Percentiles rank a stretch among this genome's conserved stretches.
Conservation (phyloP, 805 yeast genomes). For the Myxozyma nipponensis region DNA sequence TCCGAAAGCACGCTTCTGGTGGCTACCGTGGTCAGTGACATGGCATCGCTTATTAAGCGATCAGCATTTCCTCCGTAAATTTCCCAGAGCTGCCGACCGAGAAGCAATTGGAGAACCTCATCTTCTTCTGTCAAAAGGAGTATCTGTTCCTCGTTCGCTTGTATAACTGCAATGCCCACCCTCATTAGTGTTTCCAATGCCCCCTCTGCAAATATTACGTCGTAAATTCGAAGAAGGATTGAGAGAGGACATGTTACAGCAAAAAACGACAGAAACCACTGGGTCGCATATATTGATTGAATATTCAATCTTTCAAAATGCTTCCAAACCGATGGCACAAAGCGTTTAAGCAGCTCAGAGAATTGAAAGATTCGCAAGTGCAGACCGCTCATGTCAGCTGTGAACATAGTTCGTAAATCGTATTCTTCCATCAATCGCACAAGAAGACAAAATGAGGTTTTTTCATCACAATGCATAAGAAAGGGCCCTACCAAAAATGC, state of each 20-base stretch:
- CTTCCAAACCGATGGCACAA: slow-evolving; percentile 42
- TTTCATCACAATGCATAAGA: slow-evolving; percentile 43
- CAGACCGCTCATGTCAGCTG: slow-evolving; percentile 54
- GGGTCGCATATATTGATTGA: slow-evolving; percentile 50
- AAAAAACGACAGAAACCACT: slow-evolving; percentile 62
- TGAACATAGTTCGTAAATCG: slow-evolving; percentile 50
- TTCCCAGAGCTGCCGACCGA: slow-evolving; percentile 45
- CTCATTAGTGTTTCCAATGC: slow-evolving; percentile 53
- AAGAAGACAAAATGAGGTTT: slow-evolving; percentile 49
- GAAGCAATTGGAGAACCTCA: slow-evolving; percentile 41
- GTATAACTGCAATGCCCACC: slow-evolving; percentile 51
- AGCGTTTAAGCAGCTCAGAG: slow-evolving; percentile 41
- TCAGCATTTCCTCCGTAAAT: slow-evolving; percentile 41
- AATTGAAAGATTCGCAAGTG: slow-evolving; percentile 53
- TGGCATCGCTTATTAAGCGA: slow-evolving; percentile 36
- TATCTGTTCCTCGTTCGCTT: slow-evolving; percentile 45
- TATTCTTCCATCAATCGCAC: slow-evolving; percentile 58
- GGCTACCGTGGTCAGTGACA: slow-evolving; percentile 25
- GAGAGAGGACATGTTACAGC: slow-evolving; percentile 58
- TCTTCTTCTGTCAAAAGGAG: slow-evolving; percentile 41
- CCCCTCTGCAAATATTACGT: slow-evolving; percentile 50
- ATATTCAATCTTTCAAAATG: slow-evolving; percentile 47
- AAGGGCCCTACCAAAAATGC: slow-evolving; percentile 60
- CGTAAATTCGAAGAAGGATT: slow-evolving; percentile 51
- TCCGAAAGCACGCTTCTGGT: slow-evolving; percentile 21